Conservation (phyloP, 2,329 filamentous ascomycete genomes). For the Acarospora socialis region DNA sequence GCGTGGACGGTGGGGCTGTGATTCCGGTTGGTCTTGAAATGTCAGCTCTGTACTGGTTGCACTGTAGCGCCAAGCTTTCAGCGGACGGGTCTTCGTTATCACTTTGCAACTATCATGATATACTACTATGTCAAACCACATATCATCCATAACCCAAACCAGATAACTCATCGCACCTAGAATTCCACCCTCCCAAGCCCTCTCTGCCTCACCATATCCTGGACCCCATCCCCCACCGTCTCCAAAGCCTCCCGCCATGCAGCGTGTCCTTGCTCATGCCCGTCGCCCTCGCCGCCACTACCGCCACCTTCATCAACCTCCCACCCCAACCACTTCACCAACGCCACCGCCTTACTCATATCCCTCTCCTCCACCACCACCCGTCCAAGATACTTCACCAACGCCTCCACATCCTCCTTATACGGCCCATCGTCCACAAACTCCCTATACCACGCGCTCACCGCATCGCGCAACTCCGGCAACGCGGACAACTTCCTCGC, state of each 20-base stretch:
- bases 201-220: slow-evolving; percentile 28
- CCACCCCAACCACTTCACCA: slow-evolving; percentile 51
- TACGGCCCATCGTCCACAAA: slow-evolving; percentile 66
- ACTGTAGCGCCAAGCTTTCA: too few relatives aligned
- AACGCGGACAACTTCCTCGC: slow-evolving; percentile 39
- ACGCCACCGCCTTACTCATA: slow-evolving; percentile 55
- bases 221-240: slow-evolving; percentile 28
- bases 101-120: too few relatives aligned
- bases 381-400: slow-evolving; percentile 55
- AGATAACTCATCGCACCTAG: too few relatives aligned
- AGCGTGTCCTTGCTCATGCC: slow-evolving; percentile 28
- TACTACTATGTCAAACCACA: too few relatives aligned
- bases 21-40: too few relatives aligned
- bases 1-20: too few relatives aligned
- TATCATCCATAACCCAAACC: too few relatives aligned
- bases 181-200: slow-evolving; percentile 33
- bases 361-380: slow-evolving; percentile 67
- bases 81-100: too few relatives aligned
- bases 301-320: slow-evolving; percentile 27
- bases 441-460: slow-evolving; percentile 61
- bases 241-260: slow-evolving; percentile 26
- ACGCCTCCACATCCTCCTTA: slow-evolving; percentile 57
- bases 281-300: slow-evolving; percentile 26
- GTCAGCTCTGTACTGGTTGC: too few relatives aligned
- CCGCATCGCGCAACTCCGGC: slow-evolving; percentile 55